A percentile compares a stretch with the other conserved stretches of the same genome.
Evolutionary conservation across 306 rosid genomes (phyloP).

Genomic region (Cyclanthera cordifolia): DNA sequence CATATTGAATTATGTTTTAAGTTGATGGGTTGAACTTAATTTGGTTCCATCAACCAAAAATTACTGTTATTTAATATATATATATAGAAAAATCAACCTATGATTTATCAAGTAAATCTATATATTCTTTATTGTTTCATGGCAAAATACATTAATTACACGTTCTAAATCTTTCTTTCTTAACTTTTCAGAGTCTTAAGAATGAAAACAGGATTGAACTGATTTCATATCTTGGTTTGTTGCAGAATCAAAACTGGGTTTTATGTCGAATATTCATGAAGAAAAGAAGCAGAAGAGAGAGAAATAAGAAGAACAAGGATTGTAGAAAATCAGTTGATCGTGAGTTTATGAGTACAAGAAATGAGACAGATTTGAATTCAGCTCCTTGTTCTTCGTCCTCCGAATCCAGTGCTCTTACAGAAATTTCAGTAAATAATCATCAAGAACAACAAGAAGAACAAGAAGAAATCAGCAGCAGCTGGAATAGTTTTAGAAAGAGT

Average conservation of each 20-base stretch:
- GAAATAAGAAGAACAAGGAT: not conserved
- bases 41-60: no score
- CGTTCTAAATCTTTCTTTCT: no score
- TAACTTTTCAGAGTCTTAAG: no score
- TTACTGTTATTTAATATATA: no score
- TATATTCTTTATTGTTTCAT: no score
- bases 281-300: constrained; percentile 7
- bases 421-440: constrained; percentile 1
- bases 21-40: no score
- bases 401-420: constrained; percentile 11
- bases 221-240: not conserved
- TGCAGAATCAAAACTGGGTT: not conserved
- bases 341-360: not conserved
- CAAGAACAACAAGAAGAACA: not conserved
- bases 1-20: no score
- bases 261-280: constrained; percentile 7
- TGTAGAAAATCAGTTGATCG: not conserved
- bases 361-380: not conserved
- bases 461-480: constrained; percentile 16
- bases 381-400: constrained; percentile 12
- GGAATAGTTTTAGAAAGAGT: not conserved
- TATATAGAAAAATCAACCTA: no score
- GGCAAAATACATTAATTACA: no score
- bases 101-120: no score
- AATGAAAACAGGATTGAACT: no score